Base-by-base conservation (phyloP, 176 grass and related monocot species). In the Musa troglodytarum region DNA sequence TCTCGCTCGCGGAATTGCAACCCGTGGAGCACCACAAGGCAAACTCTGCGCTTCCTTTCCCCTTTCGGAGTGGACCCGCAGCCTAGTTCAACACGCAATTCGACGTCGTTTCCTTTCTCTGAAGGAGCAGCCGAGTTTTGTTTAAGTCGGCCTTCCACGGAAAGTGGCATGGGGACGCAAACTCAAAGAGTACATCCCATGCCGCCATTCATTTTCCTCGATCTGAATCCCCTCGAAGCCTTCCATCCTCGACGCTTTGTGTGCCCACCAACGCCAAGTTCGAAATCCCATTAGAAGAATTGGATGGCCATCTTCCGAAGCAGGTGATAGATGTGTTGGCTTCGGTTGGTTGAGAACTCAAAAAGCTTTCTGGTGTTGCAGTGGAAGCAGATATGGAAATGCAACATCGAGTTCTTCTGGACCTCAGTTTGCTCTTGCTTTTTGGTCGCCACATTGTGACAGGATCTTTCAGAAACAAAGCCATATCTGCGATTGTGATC, bases 121-220 rank as follows among this genome's bases (percentile, higher is more conserved):
- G 25, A 21, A 70, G 68, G 14, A 51, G 50, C 51, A 50, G 6
- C 34, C 34, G 0, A 43, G 13, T 1, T 19, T 50, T 20, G 68
- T 50, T 71, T 64, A 57, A 19, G 64, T 5, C 34, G 50, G 54
- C 50, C 13, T 3, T 21, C 65, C 54, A 11, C 14, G 51, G 34
- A 61, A 80, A 52, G 4, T 19, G 49, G 52, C 56, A 52, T 80
- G 54, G 77, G 19, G 75, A 71, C 56, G 64, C 50, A 63, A 52
- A 56, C 69, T 51, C 73, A 73, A 52, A 11, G 28, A 76, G n/a
- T 65, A 76, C 55, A 76, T 76, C 51, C 76, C 76, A 76, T 76
- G 21, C 52, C 55, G 8, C 64, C 72, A 49, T 80, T 75, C 72
- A 52, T 16, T 71, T 63, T 6, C 26, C 43, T 59, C 65, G 69